Conservation (phyloP, 2,329 filamentous ascomycete genomes). For the Trematosphaeria pertusa region DNA sequence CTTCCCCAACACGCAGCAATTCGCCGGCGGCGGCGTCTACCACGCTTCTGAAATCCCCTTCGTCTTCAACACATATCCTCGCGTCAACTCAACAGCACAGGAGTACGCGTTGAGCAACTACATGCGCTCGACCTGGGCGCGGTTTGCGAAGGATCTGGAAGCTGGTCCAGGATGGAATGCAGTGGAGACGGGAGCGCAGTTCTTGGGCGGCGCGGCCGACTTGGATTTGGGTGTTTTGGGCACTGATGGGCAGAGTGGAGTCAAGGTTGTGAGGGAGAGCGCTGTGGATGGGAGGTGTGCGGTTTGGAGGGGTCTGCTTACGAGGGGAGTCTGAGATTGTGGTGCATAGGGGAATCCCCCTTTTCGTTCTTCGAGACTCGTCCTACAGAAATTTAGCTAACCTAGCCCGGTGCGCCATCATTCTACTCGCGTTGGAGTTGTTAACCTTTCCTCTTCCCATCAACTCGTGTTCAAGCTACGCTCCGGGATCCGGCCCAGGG, state of each 20-base stretch:
- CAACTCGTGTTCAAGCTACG: too few relatives aligned
- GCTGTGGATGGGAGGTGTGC: constrained; percentile 9
- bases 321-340: too few relatives aligned
- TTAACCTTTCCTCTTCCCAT: too few relatives aligned
- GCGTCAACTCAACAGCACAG: not conserved
- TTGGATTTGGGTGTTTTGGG: constrained; percentile 6
- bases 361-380: too few relatives aligned
- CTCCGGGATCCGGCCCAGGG: too few relatives aligned
- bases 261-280: constrained; percentile 4
- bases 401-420: too few relatives aligned
- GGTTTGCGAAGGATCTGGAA: not conserved
- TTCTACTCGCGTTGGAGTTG: too few relatives aligned
- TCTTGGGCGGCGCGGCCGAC: not conserved
- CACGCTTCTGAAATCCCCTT: constrained; percentile 30
- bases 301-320: constrained; percentile 6
- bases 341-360: too few relatives aligned
- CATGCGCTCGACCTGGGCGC: not conserved
- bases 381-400: too few relatives aligned
- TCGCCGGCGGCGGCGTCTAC: constrained; percentile 19
- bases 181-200: constrained; percentile 21
- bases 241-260: not conserved
- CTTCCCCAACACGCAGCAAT: constrained; percentile 28
- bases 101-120: not conserved
- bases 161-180: constrained; percentile 34
- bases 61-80: not conserved